Percentiles rank a stretch among this genome's conserved stretches.
These are phyloP conservation scores for Polygonum maritimum DNA, from an alignment of 148 eudicot genomes.

Conservation along the genomic window DNA sequence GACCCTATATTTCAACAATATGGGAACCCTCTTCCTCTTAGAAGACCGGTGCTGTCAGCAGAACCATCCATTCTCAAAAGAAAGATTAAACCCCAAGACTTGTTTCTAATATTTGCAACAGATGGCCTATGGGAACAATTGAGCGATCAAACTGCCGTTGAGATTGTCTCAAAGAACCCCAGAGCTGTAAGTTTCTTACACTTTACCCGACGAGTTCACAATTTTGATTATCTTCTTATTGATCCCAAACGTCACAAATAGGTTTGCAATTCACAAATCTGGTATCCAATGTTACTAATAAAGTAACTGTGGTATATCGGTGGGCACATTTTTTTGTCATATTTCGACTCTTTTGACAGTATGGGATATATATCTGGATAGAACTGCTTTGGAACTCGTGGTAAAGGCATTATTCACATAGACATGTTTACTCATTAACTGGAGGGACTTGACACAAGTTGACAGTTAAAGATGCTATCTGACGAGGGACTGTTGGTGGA, in stretches of 20 bases:
- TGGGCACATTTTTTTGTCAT: background rate
- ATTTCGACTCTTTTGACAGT: background rate
- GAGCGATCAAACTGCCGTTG: conserved; percentile 51
- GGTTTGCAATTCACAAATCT: background rate
- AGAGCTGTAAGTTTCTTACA: conserved; percentile 31
- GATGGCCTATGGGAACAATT: conserved; percentile 74
- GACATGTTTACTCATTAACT: background rate
- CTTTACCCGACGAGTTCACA: background rate
- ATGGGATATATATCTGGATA: background rate
- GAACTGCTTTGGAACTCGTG: background rate
- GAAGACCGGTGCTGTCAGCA: conserved; percentile 41
- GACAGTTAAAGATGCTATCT: background rate
- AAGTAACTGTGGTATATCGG: background rate
- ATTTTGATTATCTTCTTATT: background rate
- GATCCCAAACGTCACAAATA: background rate
- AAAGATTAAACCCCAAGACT: conserved; percentile 38
- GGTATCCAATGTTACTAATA: background rate
- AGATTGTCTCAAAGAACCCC: conserved; percentile 39
- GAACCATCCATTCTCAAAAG: conserved; percentile 43
- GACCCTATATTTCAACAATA: conserved; percentile 30
- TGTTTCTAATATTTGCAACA: conserved; percentile 60
- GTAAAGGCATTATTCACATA: background rate
- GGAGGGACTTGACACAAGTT: background rate
- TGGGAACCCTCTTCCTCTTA: conserved; percentile 34
- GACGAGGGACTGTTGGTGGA: background rate